A percentile compares a stretch with the other conserved stretches of the same genome.
These are phyloP conservation scores for Diddensiella transvaalensis DNA, from an alignment of 805 yeast species.

Conservation along the genomic window DNA sequence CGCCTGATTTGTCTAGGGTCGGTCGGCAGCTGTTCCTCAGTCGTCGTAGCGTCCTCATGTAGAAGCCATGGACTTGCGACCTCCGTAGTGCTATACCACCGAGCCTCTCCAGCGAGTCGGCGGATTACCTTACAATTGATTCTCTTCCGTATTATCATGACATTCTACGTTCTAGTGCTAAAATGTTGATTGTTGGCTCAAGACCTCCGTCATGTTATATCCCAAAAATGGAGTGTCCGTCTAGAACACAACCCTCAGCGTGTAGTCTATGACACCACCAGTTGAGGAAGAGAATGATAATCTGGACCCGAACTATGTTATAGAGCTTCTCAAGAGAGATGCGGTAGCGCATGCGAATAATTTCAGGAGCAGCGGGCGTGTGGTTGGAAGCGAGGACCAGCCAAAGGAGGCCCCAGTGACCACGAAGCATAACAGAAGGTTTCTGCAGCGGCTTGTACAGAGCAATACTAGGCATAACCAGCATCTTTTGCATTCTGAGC, in stretches of 20 bases:
- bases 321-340: conserved; percentile 15
- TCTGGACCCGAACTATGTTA: conserved; percentile 7
- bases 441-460: conserved; percentile 7
- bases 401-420: conserved; percentile 4
- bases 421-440: conserved; percentile 9
- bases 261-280: too few species aligned
- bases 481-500: neutral
- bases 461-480: conserved; percentile 7
- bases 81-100: neutral
- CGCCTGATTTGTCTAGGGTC: neutral
- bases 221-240: neutral
- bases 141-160: too few species aligned
- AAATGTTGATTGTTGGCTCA: too few species aligned
- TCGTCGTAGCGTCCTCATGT: neutral
- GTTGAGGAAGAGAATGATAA: conserved; percentile 3
- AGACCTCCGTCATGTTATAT: too few species aligned
- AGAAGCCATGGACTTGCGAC: neutral
- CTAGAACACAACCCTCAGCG: too few species aligned
- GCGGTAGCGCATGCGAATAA: conserved; percentile 6
- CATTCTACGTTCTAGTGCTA: too few species aligned
- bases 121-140: too few species aligned
- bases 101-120: too few species aligned
- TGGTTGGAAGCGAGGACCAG: neutral
- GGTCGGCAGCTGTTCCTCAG: neutral
- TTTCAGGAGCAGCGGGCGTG: conserved; percentile 2